Conservation (phyloP, 805 yeast genomes). For the Kluyveromyces wickerhamii region DNA sequence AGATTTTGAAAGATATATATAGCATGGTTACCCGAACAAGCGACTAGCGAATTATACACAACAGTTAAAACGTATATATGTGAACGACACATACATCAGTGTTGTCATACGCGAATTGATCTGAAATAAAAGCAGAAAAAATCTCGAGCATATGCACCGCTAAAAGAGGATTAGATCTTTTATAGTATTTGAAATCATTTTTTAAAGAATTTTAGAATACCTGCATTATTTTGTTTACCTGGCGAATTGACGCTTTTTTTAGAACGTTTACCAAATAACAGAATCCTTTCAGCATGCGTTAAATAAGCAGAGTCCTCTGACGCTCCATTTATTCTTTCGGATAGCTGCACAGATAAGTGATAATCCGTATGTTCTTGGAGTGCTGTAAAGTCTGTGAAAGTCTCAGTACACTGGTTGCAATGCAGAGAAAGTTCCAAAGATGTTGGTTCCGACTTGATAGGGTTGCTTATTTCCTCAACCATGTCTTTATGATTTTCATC, state of each 20-base stretch:
- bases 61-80: no score
- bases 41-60: no score
- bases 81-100: no score
- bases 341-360: slow-evolving; percentile 44
- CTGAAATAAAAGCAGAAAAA: no score
- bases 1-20: no score
- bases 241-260: slow-evolving; percentile 8
- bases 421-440: no score
- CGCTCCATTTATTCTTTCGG: slow-evolving; percentile 35
- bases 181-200: no score
- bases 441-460: neutral
- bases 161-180: no score
- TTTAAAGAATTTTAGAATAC: slow-evolving; percentile 23
- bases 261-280: slow-evolving; percentile 14
- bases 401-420: slow-evolving; percentile 19
- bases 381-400: slow-evolving; percentile 12
- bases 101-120: no score
- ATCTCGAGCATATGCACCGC: no score
- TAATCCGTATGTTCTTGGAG: slow-evolving; percentile 45
- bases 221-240: slow-evolving; percentile 19
- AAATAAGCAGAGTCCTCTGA: slow-evolving; percentile 18
- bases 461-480: neutral
- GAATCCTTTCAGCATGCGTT: slow-evolving; percentile 24
- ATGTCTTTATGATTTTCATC: neutral
- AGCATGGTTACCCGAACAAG: no score